phyloP scores from a whole-genome alignment of 2,329 filamentous ascomycete species.

The Penicillium sp. region DNA sequence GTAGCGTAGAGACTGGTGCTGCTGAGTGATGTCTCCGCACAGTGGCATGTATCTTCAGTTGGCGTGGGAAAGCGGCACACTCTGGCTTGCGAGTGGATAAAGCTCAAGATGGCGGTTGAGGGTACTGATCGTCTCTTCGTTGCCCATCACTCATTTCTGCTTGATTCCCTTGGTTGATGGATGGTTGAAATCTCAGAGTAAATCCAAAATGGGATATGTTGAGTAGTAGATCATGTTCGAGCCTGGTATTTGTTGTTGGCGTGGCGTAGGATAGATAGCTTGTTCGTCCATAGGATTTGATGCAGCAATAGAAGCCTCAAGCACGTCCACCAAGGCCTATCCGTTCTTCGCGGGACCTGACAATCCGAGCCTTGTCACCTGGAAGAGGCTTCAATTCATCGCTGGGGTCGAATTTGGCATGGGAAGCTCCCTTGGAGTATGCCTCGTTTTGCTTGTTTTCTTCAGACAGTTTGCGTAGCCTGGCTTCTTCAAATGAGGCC shows the following conservation, averaged over 20 bases:
- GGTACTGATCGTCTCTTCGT: background rate
- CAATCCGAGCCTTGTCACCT: slow-evolving; percentile 51
- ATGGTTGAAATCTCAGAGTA: background rate
- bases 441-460: slow-evolving; percentile 29
- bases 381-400: slow-evolving; percentile 54
- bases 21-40: background rate
- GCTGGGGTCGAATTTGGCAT: slow-evolving; percentile 45
- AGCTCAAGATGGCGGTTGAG: background rate
- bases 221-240: background rate
- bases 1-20: background rate
- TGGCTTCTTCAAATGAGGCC: slow-evolving; percentile 48
- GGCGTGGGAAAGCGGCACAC: background rate
- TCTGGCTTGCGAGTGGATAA: background rate
- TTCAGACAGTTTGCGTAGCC: slow-evolving; percentile 32
- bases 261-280: background rate
- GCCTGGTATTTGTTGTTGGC: slow-evolving; percentile 1
- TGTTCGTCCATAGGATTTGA: background rate
- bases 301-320: slow-evolving; percentile 9
- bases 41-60: background rate
- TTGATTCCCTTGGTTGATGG: background rate
- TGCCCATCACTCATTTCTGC: background rate
- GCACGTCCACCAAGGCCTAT: slow-evolving; percentile 41
- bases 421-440: slow-evolving; percentile 22
- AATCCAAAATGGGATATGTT: background rate
- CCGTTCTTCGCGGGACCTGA: slow-evolving; percentile 49